Evolutionary conservation across 176 grass and related monocot species (phyloP).

Genomic region (Tuctoria greenei): DNA sequence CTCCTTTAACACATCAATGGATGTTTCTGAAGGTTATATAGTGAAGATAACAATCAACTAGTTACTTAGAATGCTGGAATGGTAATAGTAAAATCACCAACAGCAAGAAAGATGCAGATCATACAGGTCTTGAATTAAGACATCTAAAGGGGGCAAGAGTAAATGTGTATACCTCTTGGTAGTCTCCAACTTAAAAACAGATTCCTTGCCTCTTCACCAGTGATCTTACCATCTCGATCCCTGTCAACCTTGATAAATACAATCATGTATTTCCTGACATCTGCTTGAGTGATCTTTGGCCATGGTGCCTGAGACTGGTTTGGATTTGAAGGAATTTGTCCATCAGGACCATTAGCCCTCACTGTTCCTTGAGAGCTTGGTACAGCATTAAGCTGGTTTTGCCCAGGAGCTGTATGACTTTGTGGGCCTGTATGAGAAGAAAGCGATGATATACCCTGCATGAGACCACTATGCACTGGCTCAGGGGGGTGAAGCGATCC

Average conservation of each 20-base stretch:
- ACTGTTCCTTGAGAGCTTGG: slow-evolving; percentile 42
- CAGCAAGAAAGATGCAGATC: slow-evolving; percentile 23
- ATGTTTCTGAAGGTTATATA: slow-evolving; percentile 2
- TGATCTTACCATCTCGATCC: slow-evolving; percentile 97
- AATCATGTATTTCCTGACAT: slow-evolving; percentile 82
- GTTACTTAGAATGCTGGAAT: slow-evolving; percentile 22
- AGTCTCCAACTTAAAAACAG: slow-evolving; percentile 98
- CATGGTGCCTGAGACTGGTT: slow-evolving; percentile 58
- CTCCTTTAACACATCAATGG: neutral
- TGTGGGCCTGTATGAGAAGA: slow-evolving; percentile 48
- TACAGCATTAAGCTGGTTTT: slow-evolving; percentile 44
- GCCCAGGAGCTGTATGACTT: slow-evolving; percentile 44
- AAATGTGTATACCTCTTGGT: slow-evolving; percentile 69
- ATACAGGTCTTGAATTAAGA: neutral
- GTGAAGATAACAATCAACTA: slow-evolving; percentile 12
- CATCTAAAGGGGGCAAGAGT: slow-evolving; percentile 12
- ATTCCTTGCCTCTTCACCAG: slow-evolving; percentile 90
- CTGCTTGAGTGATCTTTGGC: slow-evolving; percentile 92
- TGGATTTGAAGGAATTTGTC: slow-evolving; percentile 48
- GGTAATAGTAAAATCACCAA: neutral
- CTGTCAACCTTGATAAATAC: slow-evolving; percentile 97
- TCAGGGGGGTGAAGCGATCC: slow-evolving; percentile 51
- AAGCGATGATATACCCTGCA: slow-evolving; percentile 37
- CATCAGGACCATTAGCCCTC: slow-evolving; percentile 44
- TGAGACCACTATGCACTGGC: slow-evolving; percentile 42